phyloP scores from a whole-genome alignment of 495 filamentous ascomycete genomes.

The Bryoglossum gracile region DNA sequence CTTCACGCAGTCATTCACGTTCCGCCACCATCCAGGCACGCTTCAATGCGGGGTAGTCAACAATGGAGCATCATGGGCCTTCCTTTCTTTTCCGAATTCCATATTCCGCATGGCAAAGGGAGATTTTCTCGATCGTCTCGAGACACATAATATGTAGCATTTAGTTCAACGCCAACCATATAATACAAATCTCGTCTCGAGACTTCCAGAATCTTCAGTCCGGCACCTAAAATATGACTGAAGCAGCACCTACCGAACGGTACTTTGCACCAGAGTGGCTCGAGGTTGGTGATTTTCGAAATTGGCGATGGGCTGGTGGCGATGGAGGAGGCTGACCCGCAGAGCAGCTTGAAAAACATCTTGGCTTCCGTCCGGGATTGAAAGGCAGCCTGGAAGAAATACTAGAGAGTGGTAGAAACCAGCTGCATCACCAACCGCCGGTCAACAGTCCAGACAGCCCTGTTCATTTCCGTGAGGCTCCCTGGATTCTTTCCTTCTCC shows the following conservation, averaged over 20 bases:
- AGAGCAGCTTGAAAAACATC: not conserved
- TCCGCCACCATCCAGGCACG: no score
- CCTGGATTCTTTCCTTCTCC: not conserved
- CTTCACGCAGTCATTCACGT: no score
- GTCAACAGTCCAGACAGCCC: not conserved
- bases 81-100: no score
- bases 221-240: not conserved
- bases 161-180: no score
- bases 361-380: conserved; percentile 1
- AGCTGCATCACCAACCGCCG: not conserved
- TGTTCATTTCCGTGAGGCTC: not conserved
- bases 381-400: not conserved
- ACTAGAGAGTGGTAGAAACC: not conserved
- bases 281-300: not conserved
- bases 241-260: not conserved
- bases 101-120: no score
- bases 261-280: conserved; percentile 1
- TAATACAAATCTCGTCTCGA: no score
- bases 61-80: no score
- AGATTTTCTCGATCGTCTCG: no score
- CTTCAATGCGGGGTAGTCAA: no score
- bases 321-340: not conserved
- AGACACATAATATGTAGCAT: no score
- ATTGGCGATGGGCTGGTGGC: not conserved
- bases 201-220: no score